Evolutionary conservation across 257 asterid species (phyloP).

Genomic region (Prunella vulgaris): DNA sequence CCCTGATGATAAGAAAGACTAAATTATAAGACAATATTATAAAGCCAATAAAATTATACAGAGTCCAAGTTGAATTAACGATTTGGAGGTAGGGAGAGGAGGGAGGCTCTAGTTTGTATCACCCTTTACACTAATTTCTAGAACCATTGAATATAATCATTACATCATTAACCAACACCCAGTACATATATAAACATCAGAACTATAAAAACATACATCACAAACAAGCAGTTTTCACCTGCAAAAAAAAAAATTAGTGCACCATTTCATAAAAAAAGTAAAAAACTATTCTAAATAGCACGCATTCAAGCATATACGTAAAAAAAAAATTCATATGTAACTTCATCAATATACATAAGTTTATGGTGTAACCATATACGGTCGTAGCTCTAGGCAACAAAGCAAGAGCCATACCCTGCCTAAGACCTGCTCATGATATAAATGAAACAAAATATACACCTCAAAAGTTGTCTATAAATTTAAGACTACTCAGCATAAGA

Average conservation of each 20-base stretch:
- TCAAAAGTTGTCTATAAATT: background rate
- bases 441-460: background rate
- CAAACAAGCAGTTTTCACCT: background rate
- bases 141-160: background rate
- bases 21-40: background rate
- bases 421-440: background rate
- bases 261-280: background rate
- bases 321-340: background rate
- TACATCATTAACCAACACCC: background rate
- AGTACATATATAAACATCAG: background rate
- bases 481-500: background rate
- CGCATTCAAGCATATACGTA: background rate
- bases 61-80: background rate
- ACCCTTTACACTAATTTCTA: background rate
- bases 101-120: background rate
- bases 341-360: background rate
- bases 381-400: background rate
- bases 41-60: background rate
- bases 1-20: constrained; percentile 34
- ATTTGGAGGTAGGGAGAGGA: background rate
- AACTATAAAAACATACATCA: background rate
- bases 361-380: background rate
- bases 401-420: background rate
- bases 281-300: background rate
- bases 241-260: background rate